Percentiles rank a stretch among this genome's conserved stretches.
Conservation (phyloP, 1,139 yeast species). For the Debaryomyces nepalensis region DNA sequence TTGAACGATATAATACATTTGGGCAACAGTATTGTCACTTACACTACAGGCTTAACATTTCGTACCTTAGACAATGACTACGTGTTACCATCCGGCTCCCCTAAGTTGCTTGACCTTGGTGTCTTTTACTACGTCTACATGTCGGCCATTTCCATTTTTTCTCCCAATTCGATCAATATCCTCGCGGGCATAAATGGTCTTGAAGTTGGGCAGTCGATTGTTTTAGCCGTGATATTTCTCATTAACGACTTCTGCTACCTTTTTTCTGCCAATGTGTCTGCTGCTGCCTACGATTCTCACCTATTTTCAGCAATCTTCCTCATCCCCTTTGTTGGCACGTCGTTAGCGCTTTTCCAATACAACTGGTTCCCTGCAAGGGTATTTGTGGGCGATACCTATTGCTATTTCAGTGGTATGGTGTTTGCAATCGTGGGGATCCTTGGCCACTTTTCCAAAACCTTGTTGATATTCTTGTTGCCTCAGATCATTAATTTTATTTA, state of each 20-base stretch:
- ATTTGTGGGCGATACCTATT: slow-evolving; percentile 97
- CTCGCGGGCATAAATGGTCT: slow-evolving; percentile 95
- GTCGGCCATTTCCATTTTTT: slow-evolving; percentile 89
- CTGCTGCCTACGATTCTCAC: slow-evolving; percentile 81
- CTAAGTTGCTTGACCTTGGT: slow-evolving; percentile 73
- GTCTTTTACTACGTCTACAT: slow-evolving; percentile 80
- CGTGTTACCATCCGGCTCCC: slow-evolving; percentile 32
- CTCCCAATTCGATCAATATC: slow-evolving; percentile 96
- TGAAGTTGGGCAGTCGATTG: slow-evolving; percentile 93
- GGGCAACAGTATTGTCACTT: slow-evolving; percentile 41
- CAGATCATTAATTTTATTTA: slow-evolving; percentile 89
- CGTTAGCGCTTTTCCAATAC: slow-evolving; percentile 72
- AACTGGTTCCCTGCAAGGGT: slow-evolving; percentile 93
- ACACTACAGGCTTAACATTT: slow-evolving; percentile 43
- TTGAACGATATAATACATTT: slow-evolving; percentile 29
- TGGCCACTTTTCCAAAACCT: slow-evolving; percentile 94
- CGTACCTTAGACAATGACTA: slow-evolving; percentile 43
- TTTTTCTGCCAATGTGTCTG: slow-evolving; percentile 40
- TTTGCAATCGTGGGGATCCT: slow-evolving; percentile 95
- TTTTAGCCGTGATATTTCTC: slow-evolving; percentile 71
- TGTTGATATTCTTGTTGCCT: slow-evolving; percentile 82
- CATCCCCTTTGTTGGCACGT: slow-evolving; percentile 86
- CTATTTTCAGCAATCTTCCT: slow-evolving; percentile 77
- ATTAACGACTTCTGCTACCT: slow-evolving; percentile 79
- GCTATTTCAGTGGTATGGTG: slow-evolving; percentile 98